phyloP scores from a whole-genome alignment of 352 stramenopile species.

The Nothophytophthora sp. region DNA sequence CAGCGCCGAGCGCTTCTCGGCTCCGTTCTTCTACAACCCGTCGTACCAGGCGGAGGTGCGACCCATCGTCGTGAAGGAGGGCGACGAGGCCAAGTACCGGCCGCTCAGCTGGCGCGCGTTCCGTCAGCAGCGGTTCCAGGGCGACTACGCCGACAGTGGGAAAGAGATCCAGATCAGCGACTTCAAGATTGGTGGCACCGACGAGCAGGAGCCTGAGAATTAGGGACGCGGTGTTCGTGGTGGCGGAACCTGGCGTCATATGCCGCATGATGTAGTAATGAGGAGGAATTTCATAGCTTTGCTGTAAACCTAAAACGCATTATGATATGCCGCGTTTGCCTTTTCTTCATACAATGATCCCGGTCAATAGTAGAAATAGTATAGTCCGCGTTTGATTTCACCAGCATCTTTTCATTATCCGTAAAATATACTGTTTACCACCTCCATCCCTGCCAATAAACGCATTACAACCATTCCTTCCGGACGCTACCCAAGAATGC shows the following conservation, averaged over 20 bases:
- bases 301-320: background rate
- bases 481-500: background rate
- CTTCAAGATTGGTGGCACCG: slow-evolving; percentile 33
- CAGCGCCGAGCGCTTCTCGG: slow-evolving; percentile 42
- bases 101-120: slow-evolving; percentile 91
- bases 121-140: slow-evolving; percentile 82
- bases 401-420: no score
- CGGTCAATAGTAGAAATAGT: no score
- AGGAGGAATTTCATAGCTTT: no score
- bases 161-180: slow-evolving; percentile 92
- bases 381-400: no score
- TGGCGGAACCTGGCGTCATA: slow-evolving; percentile 13
- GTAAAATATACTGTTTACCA: no score
- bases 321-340: no score
- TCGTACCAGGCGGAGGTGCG: slow-evolving; percentile 63
- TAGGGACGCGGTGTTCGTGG: slow-evolving; percentile 9
- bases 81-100: slow-evolving; percentile 57
- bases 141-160: slow-evolving; percentile 91
- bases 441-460: no score
- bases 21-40: slow-evolving; percentile 72
- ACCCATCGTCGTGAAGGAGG: slow-evolving; percentile 55
- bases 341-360: no score
- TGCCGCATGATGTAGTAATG: slow-evolving; percentile 2
- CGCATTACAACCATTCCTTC: background rate
- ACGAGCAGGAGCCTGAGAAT: slow-evolving; percentile 3